Conservation (phyloP, 306 rosid genomes). For the Morella rubra region DNA sequence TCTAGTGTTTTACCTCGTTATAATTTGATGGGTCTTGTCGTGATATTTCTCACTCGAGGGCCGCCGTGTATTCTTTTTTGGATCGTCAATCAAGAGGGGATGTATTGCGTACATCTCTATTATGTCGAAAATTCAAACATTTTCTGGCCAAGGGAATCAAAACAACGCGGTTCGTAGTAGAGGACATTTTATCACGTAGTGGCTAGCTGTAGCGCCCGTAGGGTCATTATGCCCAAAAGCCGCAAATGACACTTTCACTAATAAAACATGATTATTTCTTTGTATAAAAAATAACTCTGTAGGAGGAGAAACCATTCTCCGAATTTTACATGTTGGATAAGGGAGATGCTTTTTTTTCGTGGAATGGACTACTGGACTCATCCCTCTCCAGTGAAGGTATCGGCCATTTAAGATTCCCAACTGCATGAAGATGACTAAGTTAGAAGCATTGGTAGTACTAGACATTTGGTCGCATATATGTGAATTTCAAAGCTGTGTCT, state of each 20-base stretch:
- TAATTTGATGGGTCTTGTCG: slow-evolving; percentile 21
- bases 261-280: too few relatives aligned
- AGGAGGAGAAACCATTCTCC: too few relatives aligned
- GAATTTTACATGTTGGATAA: too few relatives aligned
- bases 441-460: too few relatives aligned
- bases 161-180: slow-evolving; percentile 13
- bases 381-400: too few relatives aligned
- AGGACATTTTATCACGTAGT: slow-evolving; percentile 28
- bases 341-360: too few relatives aligned
- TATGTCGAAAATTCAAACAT: neutral
- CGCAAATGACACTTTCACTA: slow-evolving; percentile 4
- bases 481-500: too few relatives aligned
- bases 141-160: slow-evolving; percentile 18
- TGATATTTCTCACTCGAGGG: slow-evolving; percentile 28
- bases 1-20: slow-evolving; percentile 4
- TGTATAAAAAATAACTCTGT: too few relatives aligned
- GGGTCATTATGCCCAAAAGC: neutral
- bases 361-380: too few relatives aligned
- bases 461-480: too few relatives aligned
- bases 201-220: slow-evolving; percentile 50
- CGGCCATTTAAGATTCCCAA: too few relatives aligned
- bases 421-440: too few relatives aligned
- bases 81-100: slow-evolving; percentile 9
- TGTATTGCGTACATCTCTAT: neutral
- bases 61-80: neutral